phyloP scores from a whole-genome alignment of 768 basidiomycete genomes.

The Termitomyces sp. region DNA sequence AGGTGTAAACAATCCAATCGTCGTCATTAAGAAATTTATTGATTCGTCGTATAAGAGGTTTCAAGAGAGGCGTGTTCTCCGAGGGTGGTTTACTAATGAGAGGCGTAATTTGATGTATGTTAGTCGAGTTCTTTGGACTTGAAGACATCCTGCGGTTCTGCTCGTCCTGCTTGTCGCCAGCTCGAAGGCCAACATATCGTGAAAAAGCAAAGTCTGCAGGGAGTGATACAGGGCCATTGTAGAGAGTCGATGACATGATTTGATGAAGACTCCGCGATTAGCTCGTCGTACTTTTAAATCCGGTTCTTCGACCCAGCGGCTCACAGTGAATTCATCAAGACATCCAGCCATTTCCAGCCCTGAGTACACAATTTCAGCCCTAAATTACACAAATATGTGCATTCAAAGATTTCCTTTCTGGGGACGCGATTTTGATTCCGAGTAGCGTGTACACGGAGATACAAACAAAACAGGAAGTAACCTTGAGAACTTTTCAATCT shows the following conservation, averaged over 20 bases:
- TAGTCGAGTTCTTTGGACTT: slow-evolving; percentile 13
- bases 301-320: not conserved
- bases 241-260: slow-evolving; percentile 40
- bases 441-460: not conserved
- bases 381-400: too few relatives aligned
- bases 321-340: not conserved
- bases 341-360: too few relatives aligned
- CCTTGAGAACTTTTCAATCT: too few relatives aligned
- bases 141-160: not conserved
- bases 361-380: not conserved
- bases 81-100: slow-evolving; percentile 18
- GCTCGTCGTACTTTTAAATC: not conserved
- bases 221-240: slow-evolving; percentile 55
- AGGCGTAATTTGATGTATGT: slow-evolving; percentile 8
- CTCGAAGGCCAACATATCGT: slow-evolving; percentile 36
- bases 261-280: not conserved
- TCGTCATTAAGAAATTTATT: slow-evolving; percentile 41
- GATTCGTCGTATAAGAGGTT: slow-evolving; percentile 54
- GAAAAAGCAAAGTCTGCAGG: slow-evolving; percentile 67
- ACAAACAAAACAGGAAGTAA: not conserved
- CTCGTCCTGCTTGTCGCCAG: slow-evolving; percentile 13
- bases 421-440: not conserved
- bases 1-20: slow-evolving; percentile 28
- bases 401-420: not conserved
- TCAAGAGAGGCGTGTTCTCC: slow-evolving; percentile 61